Evolutionary conservation across 352 stramenopile genomes (phyloP).

Genomic region (Phytophthora crassamura): DNA sequence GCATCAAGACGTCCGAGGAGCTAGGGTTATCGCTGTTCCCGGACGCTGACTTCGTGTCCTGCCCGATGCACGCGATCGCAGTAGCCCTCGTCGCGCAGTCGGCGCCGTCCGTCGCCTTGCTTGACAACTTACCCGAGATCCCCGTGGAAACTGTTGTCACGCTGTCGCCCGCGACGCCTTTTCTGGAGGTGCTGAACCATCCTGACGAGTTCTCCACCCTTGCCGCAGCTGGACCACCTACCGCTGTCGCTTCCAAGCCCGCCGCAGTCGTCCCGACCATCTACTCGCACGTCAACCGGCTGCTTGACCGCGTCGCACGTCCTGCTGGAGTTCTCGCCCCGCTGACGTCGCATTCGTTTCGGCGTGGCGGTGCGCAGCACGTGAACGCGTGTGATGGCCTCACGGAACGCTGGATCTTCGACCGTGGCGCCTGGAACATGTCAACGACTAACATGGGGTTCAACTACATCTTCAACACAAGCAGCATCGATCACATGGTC

Average conservation of each 20-base stretch:
- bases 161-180: too few relatives aligned
- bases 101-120: not conserved
- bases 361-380: conserved; percentile 18
- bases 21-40: conserved; percentile 37
- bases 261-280: not conserved
- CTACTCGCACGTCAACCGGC: conserved; percentile 1
- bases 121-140: too few relatives aligned
- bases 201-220: too few relatives aligned
- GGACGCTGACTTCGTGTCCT: conserved; percentile 15
- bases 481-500: conserved; percentile 9
- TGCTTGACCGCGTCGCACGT: not conserved
- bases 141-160: too few relatives aligned
- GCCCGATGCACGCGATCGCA: conserved; percentile 18
- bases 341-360: conserved; percentile 29
- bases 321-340: not conserved
- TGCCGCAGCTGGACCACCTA: too few relatives aligned
- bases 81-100: conserved; percentile 4
- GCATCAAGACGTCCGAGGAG: conserved; percentile 37
- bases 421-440: conserved; percentile 24
- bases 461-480: conserved; percentile 23
- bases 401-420: conserved; percentile 9
- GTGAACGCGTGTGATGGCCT: conserved; percentile 1
- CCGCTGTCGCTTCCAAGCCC: too few relatives aligned
- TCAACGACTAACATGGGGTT: conserved; percentile 22
- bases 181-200: too few relatives aligned